Conservation (phyloP, 805 yeast genomes). For the Candida pini region DNA sequence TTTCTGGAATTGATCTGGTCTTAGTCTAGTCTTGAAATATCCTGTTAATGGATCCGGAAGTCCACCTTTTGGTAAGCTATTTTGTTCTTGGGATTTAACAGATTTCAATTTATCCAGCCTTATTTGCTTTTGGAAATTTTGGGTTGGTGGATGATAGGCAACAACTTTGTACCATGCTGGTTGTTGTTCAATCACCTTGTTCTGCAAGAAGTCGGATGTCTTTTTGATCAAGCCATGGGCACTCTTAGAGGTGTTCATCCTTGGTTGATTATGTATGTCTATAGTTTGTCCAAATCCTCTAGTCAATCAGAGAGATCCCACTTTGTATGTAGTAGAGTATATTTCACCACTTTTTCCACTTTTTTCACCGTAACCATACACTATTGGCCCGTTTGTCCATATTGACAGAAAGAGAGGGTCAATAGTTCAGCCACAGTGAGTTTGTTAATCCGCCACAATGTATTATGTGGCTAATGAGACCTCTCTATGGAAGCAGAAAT, state of each 20-base stretch:
- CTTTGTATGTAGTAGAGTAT: too few species aligned
- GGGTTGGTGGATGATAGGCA: conserved; percentile 74
- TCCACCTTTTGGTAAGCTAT: conserved; percentile 9
- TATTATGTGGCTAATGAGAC: too few species aligned
- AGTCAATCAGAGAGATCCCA: too few species aligned
- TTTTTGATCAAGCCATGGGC: conserved; percentile 76
- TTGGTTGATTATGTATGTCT: neutral
- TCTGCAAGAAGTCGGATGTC: conserved; percentile 67
- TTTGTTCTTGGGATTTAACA: conserved; percentile 15
- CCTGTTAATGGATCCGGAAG: conserved; percentile 6
- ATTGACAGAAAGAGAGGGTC: too few species aligned
- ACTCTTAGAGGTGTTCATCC: conserved; percentile 67
- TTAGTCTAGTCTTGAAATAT: conserved; percentile 43
- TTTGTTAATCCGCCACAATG: too few species aligned
- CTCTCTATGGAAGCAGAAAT: too few species aligned
- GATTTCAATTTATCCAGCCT: conserved; percentile 25
- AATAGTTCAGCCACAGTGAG: too few species aligned
- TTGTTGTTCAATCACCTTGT: conserved; percentile 62
- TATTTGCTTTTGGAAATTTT: conserved; percentile 47
- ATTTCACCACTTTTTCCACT: too few species aligned
- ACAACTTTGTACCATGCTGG: conserved; percentile 92
- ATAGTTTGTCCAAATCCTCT: too few species aligned
- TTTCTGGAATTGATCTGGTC: conserved; percentile 30
- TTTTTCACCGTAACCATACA: too few species aligned
- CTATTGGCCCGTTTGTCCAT: too few species aligned